Evolutionary conservation across 495 filamentous ascomycete genomes (phyloP).

Genomic region (Mytilinidion resinicola): DNA sequence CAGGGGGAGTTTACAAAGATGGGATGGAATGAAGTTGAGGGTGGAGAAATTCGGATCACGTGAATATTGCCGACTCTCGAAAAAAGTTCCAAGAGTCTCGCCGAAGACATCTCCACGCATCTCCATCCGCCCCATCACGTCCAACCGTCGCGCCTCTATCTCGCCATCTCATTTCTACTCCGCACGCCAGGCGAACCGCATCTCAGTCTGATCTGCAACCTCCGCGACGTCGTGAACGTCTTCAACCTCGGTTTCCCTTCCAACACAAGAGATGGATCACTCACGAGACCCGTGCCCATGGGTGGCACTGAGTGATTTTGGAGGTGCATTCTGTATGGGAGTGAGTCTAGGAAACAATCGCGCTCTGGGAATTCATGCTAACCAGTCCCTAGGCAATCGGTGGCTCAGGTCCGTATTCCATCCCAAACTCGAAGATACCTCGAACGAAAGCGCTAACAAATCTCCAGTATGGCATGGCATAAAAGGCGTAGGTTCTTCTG

Average conservation of each 20-base stretch:
- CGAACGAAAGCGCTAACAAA: neutral
- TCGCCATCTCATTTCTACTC: too few species aligned
- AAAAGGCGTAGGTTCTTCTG: constrained; percentile 59
- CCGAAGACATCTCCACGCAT: neutral
- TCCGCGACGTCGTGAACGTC: neutral
- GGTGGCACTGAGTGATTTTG: constrained; percentile 94
- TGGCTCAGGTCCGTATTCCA: constrained; percentile 41
- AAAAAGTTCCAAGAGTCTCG: too few species aligned
- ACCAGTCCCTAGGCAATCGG: constrained; percentile 63
- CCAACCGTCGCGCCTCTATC: too few species aligned
- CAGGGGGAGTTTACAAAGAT: too few species aligned
- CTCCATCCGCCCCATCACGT: neutral
- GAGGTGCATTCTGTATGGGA: constrained; percentile 95
- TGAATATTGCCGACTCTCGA: too few species aligned
- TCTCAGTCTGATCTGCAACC: too few species aligned
- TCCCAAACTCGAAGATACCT: neutral
- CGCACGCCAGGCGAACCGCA: too few species aligned
- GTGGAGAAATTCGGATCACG: too few species aligned
- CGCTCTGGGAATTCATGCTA: constrained; percentile 5
- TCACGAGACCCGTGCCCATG: constrained; percentile 87
- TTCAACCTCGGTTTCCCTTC: neutral
- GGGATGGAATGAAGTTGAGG: too few species aligned
- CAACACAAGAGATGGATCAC: constrained; percentile 57
- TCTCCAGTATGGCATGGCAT: constrained; percentile 90
- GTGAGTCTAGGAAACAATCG: constrained; percentile 47